These are phyloP conservation scores for Ceraceosorus bombacis DNA, from an alignment of 1,284 basidiomycete species.

Conservation along the genomic window DNA sequence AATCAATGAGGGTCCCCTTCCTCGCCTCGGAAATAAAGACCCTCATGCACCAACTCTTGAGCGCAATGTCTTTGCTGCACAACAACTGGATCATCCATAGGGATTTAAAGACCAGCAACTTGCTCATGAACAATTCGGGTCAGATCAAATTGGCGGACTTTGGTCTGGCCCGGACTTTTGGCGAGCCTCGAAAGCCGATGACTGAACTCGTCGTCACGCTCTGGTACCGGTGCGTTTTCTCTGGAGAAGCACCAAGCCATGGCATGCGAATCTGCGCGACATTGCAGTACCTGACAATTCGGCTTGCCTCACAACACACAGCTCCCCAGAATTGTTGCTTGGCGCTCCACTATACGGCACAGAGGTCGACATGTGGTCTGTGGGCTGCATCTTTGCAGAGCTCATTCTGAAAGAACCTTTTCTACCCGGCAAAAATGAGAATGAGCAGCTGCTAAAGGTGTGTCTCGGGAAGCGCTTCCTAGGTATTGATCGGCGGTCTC, in stretches of 20 bases:
- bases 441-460: conserved; percentile 81
- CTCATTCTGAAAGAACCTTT: conserved; percentile 85
- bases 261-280: background rate
- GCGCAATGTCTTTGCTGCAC: conserved; percentile 85
- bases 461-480: conserved; percentile 12
- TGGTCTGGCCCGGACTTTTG: conserved; percentile 86
- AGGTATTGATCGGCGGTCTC: background rate
- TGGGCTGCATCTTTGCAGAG: conserved; percentile 99
- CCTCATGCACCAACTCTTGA: conserved; percentile 83
- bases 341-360: conserved; percentile 31
- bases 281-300: conserved; percentile 10
- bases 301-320: background rate
- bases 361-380: conserved; percentile 60
- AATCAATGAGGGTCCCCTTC: conserved; percentile 84
- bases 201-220: conserved; percentile 95
- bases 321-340: conserved; percentile 31
- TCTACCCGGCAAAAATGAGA: conserved; percentile 89
- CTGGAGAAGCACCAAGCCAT: background rate
- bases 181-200: conserved; percentile 67
- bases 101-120: conserved; percentile 92
- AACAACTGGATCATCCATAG: conserved; percentile 95
- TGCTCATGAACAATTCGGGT: conserved; percentile 97
- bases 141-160: conserved; percentile 98
- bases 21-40: conserved; percentile 97
- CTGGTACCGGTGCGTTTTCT: conserved; percentile 78